Base-by-base conservation (phyloP, 495 filamentous ascomycete species). In the Oleoguttula mirabilis region DNA sequence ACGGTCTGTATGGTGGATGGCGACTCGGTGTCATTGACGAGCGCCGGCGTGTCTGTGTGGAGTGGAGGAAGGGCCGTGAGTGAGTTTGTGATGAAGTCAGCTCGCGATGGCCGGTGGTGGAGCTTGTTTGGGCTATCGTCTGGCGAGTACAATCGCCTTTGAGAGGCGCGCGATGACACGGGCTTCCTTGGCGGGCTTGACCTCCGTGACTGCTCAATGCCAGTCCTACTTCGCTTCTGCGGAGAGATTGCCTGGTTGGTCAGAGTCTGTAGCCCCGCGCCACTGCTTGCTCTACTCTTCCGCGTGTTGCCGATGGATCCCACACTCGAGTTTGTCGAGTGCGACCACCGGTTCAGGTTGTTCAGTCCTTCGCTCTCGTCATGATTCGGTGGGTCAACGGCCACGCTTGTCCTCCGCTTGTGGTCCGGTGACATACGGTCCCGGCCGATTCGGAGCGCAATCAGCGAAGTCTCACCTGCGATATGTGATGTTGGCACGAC, bases 311-410 rank as follows among this genome's bases (percentile, higher is more conserved):
- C 48, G 3, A 68, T 62, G 28, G 80, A 80, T 22, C 68, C 61
- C 34, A 66, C 73, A 59, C 80, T 87, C 32, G 79, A 84, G 8
- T 71, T 56, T 16, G 85, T 84, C 3, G 81, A 85, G 21, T 79
- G 74, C 21, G 82, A 88, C 84, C 82, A 88, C 40, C 83, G 77
- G 60, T 88, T 85, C 54, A 85, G 69, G 44, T 77, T 84, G 23
- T 73, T 76, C 31, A 85, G 61, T 3, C 76, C 75, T 54, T 84
- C 80, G 52, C 66, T 70, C 43, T 77, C 60, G 39, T 62, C 68
- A 34, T 59, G 64, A 20, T 64, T 57, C n/a, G 45, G 24, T n/a
- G 49, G 36, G n/a, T 54, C 54, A 35, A 46, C 34, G 11, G 54
- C 60, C 22, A 57, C 48, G 49, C 56, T 63, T 25, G 52, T 52